phyloP scores from a whole-genome alignment of 2,329 filamentous ascomycete genomes.

The Colletotrichum graminicola region DNA sequence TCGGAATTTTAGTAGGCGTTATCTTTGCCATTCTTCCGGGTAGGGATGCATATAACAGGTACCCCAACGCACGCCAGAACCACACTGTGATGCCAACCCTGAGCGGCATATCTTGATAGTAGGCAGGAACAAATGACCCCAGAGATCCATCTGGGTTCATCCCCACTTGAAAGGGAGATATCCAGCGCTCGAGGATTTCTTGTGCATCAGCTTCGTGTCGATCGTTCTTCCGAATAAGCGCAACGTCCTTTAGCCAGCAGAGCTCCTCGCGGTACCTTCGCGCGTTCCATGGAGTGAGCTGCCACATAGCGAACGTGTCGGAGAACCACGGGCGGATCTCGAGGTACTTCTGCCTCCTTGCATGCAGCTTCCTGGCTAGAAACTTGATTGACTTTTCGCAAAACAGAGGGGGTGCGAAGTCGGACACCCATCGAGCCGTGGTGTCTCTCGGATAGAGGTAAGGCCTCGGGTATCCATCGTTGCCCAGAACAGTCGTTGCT shows the following conservation, averaged over 20 bases:
- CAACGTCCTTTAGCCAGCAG: neutral
- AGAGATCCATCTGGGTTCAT: neutral
- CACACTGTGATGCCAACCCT: constrained; percentile 9
- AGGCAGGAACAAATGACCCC: neutral
- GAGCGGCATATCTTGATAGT: no score
- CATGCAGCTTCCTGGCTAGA: constrained; percentile 12
- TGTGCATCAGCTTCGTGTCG: neutral
- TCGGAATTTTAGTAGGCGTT: neutral
- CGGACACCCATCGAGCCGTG: neutral
- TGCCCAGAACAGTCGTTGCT: neutral
- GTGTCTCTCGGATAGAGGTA: neutral
- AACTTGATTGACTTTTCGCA: neutral
- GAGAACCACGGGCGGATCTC: constrained; percentile 26
- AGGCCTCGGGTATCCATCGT: neutral
- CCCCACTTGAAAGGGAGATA: neutral
- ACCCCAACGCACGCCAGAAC: constrained; percentile 37
- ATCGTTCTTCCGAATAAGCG: neutral
- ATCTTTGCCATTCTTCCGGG: neutral
- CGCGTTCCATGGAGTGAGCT: constrained; percentile 28
- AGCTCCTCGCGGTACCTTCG: neutral
- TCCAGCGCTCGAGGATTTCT: neutral
- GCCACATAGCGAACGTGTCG: constrained; percentile 30
- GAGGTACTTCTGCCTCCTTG: neutral
- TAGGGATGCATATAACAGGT: constrained; percentile 17
- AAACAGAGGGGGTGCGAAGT: neutral